Conservation (phyloP, 441 rosid genomes). For the Rhodomyrtus psidioides region DNA sequence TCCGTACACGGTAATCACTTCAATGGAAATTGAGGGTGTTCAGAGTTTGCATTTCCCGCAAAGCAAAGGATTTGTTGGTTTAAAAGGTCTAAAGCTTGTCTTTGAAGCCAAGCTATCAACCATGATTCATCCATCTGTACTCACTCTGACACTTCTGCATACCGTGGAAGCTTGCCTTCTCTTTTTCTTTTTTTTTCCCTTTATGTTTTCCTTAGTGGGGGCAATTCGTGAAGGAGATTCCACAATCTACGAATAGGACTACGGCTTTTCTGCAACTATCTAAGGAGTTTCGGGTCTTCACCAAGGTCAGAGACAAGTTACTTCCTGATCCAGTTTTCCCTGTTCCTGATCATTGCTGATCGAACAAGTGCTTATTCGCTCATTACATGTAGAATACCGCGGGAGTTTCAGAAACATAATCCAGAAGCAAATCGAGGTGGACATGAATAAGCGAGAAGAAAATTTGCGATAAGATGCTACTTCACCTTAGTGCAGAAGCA, state of each 20-base stretch:
- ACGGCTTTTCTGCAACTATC: not conserved
- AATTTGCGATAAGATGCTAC: not conserved
- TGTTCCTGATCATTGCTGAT: not conserved
- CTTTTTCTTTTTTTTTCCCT: not conserved
- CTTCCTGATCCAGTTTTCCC: not conserved
- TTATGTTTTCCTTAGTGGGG: not conserved
- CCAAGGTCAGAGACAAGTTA: not conserved
- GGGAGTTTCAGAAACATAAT: not conserved
- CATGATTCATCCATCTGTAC: not conserved
- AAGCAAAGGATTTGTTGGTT: slow-evolving; percentile 33
- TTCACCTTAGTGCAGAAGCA: not conserved
- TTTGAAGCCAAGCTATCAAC: slow-evolving; percentile 50
- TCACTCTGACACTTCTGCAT: not conserved
- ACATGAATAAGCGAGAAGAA: not conserved
- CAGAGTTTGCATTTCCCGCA: slow-evolving; percentile 17
- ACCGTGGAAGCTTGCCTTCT: not conserved
- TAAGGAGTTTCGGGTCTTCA: not conserved
- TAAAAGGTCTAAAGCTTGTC: slow-evolving; percentile 39
- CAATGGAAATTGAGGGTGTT: not conserved
- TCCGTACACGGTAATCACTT: not conserved
- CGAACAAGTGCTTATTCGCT: not conserved
- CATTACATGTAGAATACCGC: not conserved
- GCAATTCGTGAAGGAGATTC: not conserved
- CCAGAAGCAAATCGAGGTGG: not conserved
- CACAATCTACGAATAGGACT: not conserved